Percentiles rank a stretch among this genome's conserved stretches.
Evolutionary conservation across 768 basidiomycete genomes (phyloP).

Genomic region (Pleurotus citrinopileatus): DNA sequence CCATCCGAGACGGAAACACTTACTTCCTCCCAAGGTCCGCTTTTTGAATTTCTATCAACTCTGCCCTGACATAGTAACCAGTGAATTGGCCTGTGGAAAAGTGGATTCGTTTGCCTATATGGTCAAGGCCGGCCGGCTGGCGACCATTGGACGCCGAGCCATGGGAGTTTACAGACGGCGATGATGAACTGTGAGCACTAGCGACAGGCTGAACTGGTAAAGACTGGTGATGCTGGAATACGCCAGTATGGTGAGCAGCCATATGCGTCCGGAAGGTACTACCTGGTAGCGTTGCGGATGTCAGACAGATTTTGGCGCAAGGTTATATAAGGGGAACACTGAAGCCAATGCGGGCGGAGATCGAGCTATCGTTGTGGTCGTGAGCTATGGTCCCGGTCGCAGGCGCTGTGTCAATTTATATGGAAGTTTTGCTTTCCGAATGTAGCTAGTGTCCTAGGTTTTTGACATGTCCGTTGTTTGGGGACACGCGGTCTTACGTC

Average conservation of each 20-base stretch:
- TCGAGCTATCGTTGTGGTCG: neutral
- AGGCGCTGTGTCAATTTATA: constrained; percentile 2
- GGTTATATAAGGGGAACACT: neutral
- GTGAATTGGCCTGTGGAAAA: constrained; percentile 61
- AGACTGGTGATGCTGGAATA: constrained; percentile 6
- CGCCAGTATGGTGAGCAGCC: constrained; percentile 2
- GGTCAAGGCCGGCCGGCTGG: constrained; percentile 15
- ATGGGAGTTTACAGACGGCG: constrained; percentile 1
- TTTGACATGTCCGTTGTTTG: neutral
- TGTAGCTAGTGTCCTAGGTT: neutral
- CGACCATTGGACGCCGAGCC: neutral
- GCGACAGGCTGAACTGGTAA: neutral
- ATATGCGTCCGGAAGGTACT: neutral
- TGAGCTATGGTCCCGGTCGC: constrained; percentile 7
- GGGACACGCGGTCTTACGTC: neutral
- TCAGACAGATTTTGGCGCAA: neutral
- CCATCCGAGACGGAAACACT: constrained; percentile 16
- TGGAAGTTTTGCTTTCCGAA: neutral
- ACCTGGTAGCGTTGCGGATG: neutral
- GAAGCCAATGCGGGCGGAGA: neutral
- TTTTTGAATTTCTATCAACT: constrained; percentile 58
- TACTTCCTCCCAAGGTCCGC: constrained; percentile 70
- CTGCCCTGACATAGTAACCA: constrained; percentile 53
- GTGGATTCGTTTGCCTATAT: constrained; percentile 49
- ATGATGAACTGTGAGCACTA: constrained; percentile 1